A percentile compares a stretch with the other conserved stretches of the same genome.
Conservation (phyloP, 2,329 filamentous ascomycete genomes). For the Neospermospora avenae region DNA sequence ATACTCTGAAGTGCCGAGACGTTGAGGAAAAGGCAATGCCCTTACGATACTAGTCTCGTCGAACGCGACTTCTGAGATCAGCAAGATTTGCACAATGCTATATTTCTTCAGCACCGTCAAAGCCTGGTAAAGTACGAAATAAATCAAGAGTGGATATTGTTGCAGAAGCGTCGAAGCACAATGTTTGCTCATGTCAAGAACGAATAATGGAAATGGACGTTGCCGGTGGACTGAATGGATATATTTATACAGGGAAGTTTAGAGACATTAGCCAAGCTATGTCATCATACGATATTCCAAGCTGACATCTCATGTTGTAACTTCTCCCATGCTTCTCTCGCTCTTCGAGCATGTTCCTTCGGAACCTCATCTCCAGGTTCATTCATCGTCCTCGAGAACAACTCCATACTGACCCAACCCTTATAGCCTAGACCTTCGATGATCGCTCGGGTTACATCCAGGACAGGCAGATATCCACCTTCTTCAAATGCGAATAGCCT, state of each 20-base stretch:
- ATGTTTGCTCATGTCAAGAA: neutral
- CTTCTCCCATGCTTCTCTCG: conserved; percentile 47
- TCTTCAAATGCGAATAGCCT: conserved; percentile 64
- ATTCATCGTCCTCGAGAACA: conserved; percentile 53
- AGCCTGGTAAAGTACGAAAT: too few relatives aligned
- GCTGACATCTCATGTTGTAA: conserved; percentile 13
- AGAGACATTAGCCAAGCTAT: neutral
- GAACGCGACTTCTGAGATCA: neutral
- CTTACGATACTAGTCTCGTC: neutral
- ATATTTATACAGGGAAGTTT: neutral
- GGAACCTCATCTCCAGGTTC: conserved; percentile 44
- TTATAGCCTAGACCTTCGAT: conserved; percentile 49
- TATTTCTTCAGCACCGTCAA: too few relatives aligned
- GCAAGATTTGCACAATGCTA: too few relatives aligned
- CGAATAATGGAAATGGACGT: neutral
- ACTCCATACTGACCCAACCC: conserved; percentile 57
- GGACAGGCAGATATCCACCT: conserved; percentile 56
- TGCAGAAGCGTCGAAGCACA: neutral
- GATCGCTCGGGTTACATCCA: conserved; percentile 48
- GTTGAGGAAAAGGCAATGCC: neutral
- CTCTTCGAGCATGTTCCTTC: conserved; percentile 49
- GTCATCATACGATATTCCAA: conserved; percentile 3
- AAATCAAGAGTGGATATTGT: neutral
- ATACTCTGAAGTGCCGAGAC: neutral
- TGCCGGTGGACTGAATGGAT: neutral